Evolutionary conservation across 441 rosid genomes (phyloP), one percentile per base, ranked within the genome.

Genomic region (Melastoma candidum): DNA sequence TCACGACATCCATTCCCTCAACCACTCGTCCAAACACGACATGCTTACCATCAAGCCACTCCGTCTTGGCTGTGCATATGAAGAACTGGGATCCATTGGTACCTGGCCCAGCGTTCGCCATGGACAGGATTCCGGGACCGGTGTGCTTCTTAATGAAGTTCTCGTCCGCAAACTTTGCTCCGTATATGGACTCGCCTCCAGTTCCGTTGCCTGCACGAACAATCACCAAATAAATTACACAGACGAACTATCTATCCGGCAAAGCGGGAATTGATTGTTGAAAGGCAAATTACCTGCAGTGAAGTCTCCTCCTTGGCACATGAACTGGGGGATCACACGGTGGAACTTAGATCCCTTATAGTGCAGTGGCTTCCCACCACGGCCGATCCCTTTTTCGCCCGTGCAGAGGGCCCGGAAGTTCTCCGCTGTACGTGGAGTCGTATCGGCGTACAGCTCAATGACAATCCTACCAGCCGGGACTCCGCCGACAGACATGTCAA

Each of bases 131-230:
- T 25, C 63, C 63, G 2, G 63, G 47, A 4, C 63, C 63, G 29
- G 63, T 46, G 63, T 60, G 63, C 63, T 60, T 60, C 63, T 51
- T 60, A 12, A 17, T 39, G 55, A 60, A 60, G 57, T 60, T 60
- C 63, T 60, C 63, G 50, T 60, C 63, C 7, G 57, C 57, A 50
- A 60, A 60, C 63, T 60, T 60, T 17, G 58, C 3, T n/a, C 64
- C 64, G 64, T 60, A 60, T 51, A 60, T 60, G 17, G 64, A 60
- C 64, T 60, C 64, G 22, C 64, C 64, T 0, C 64, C 64, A 11
- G 64, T 60, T 17, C 57, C 64, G 51, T 60, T 60, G 12, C 63
- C 36, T 29, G 36, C 36, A 29, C 36, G 5, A 7, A 29, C 7
- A 3, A 29, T 29, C 36, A 29, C 7, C 5, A 29, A 29, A 3